Conservation (phyloP, 2,329 filamentous ascomycete genomes). For the Lachnellula willkommii region DNA sequence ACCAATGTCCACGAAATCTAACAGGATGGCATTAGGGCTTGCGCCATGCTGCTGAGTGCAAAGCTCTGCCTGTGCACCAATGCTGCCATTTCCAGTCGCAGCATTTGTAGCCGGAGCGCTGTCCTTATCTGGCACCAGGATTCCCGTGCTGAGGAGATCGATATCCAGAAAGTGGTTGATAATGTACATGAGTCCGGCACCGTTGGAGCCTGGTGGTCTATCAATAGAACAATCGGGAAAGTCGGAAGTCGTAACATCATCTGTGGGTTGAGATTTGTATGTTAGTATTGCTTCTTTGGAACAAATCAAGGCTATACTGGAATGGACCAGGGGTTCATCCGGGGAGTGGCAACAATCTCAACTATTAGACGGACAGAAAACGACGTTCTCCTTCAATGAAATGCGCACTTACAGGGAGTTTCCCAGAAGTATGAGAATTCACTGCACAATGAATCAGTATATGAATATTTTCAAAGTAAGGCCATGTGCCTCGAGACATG, state of each 20-base stretch:
- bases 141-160: constrained; percentile 29
- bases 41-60: constrained; percentile 42
- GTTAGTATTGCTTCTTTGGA: no score
- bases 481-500: no score
- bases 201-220: constrained; percentile 47
- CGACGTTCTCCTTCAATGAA: no score
- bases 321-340: no score
- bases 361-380: no score
- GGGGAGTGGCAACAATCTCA: no score
- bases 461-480: no score
- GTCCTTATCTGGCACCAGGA: constrained; percentile 50
- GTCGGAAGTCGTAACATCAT: constrained; percentile 48
- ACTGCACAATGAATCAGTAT: background rate
- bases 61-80: constrained; percentile 45
- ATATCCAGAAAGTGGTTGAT: constrained; percentile 62
- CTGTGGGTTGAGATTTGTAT: no score
- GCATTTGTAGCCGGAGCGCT: constrained; percentile 42
- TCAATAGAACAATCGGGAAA: constrained; percentile 63
- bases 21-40: constrained; percentile 49
- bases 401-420: constrained; percentile 46
- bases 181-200: constrained; percentile 47
- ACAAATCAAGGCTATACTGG: no score
- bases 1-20: constrained; percentile 53
- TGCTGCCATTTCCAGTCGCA: constrained; percentile 44
- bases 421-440: constrained; percentile 67